Evolutionary conservation across 352 stramenopile genomes (phyloP).

Genomic region (Stephanocyclus meneghinianus): DNA sequence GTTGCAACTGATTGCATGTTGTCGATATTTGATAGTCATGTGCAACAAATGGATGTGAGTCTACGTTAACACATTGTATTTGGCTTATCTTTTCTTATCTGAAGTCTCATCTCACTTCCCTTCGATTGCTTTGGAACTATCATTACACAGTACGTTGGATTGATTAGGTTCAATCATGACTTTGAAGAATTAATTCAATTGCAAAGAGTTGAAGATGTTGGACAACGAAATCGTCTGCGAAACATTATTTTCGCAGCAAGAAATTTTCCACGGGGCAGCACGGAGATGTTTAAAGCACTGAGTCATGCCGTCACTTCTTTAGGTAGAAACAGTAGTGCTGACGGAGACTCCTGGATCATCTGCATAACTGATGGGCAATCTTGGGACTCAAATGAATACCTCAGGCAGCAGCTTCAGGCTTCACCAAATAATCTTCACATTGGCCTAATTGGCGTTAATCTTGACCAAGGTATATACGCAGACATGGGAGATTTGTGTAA

Average conservation of each 20-base stretch:
- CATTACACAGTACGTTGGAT: constrained; percentile 31
- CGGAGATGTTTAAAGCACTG: constrained; percentile 52
- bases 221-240: constrained; percentile 13
- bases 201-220: constrained; percentile 20
- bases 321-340: not conserved
- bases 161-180: constrained; percentile 44
- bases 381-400: constrained; percentile 15
- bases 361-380: constrained; percentile 62
- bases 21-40: constrained; percentile 52
- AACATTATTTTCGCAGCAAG: constrained; percentile 28
- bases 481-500: constrained; percentile 45
- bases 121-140: not conserved
- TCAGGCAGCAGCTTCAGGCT: constrained; percentile 21
- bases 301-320: constrained; percentile 25
- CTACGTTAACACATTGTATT: not conserved
- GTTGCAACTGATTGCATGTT: constrained; percentile 54
- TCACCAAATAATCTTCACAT: constrained; percentile 48
- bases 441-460: constrained; percentile 53
- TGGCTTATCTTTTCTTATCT: not conserved
- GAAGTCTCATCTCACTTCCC: not conserved
- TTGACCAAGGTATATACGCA: constrained; percentile 24
- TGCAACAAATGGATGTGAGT: constrained; percentile 52
- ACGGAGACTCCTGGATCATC: constrained; percentile 50
- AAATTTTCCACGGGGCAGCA: constrained; percentile 37
- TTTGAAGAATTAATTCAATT: constrained; percentile 42